These are phyloP conservation scores for Plenodomus tracheiphilus DNA, from an alignment of 2,329 filamentous ascomycete genomes.

Conservation along the genomic window DNA sequence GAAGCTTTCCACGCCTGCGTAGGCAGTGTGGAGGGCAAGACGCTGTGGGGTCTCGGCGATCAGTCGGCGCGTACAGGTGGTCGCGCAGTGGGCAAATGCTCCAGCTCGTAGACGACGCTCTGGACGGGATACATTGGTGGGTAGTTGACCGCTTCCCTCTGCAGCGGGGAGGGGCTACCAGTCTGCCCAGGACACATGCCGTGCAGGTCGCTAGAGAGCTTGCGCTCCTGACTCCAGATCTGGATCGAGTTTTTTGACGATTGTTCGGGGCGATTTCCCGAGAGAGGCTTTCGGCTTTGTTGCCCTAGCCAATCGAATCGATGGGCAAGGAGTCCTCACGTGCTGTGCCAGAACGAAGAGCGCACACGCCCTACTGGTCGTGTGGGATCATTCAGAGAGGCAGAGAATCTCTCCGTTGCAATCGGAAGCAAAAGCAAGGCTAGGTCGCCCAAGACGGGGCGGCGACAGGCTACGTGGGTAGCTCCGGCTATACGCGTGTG, in stretches of 20 bases:
- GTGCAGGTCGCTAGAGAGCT: slow-evolving; percentile 3
- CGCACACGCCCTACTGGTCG: not conserved
- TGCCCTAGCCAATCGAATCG: slow-evolving; percentile 11
- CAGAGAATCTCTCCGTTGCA: not conserved
- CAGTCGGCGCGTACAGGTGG: slow-evolving; percentile 4
- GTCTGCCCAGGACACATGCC: not conserved
- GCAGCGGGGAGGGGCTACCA: not conserved
- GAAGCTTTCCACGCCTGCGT: not conserved
- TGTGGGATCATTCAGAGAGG: not conserved
- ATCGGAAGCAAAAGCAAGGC: not conserved
- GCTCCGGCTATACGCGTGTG: slow-evolving; percentile 8
- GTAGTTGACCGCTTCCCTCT: slow-evolving; percentile 2
- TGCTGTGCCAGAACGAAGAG: slow-evolving; percentile 2
- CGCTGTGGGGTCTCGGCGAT: slow-evolving; percentile 8
- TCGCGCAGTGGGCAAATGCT: slow-evolving; percentile 1
- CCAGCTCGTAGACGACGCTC: not conserved
- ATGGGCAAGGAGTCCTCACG: slow-evolving; percentile 8
- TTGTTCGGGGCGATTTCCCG: slow-evolving; percentile 11
- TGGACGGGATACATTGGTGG: not conserved
- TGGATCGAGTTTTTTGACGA: slow-evolving; percentile 1
- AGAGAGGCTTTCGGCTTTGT: slow-evolving; percentile 8
- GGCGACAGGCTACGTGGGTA: not conserved
- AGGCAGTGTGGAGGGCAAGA: slow-evolving; percentile 3
- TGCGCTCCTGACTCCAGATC: slow-evolving; percentile 4
- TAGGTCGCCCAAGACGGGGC: too few species aligned